These are phyloP conservation scores for Paecilomyces sp. DNA, from an alignment of 2,329 filamentous ascomycete genomes.

Conservation along the genomic window DNA sequence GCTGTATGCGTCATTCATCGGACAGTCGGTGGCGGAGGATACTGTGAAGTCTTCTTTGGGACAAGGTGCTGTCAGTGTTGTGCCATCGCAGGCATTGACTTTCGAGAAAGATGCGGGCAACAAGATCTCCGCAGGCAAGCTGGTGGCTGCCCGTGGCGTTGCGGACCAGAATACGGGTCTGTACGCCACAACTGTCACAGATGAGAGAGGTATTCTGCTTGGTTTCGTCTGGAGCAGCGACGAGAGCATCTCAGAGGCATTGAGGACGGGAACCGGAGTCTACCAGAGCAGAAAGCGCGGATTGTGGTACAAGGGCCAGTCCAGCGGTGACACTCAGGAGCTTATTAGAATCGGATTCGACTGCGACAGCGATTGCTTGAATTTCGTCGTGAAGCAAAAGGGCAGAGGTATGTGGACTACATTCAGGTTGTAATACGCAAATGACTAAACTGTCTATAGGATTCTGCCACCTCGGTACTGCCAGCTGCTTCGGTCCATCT, in stretches of 20 bases:
- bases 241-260: slow-evolving; percentile 79
- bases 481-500: slow-evolving; percentile 85
- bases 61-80: slow-evolving; percentile 59
- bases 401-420: slow-evolving; percentile 53
- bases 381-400: slow-evolving; percentile 83
- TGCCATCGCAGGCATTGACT: slow-evolving; percentile 65
- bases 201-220: slow-evolving; percentile 75
- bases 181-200: slow-evolving; percentile 82
- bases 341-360: slow-evolving; percentile 78
- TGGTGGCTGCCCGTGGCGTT: slow-evolving; percentile 68
- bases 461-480: slow-evolving; percentile 91
- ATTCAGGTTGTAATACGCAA: not conserved
- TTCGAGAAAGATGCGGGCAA: slow-evolving; percentile 54
- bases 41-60: slow-evolving; percentile 42
- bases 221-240: slow-evolving; percentile 92
- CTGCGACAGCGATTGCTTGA: slow-evolving; percentile 88
- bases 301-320: slow-evolving; percentile 93
- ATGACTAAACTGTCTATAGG: slow-evolving; percentile 32
- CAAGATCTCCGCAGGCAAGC: slow-evolving; percentile 59
- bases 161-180: slow-evolving; percentile 79
- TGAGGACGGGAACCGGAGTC: slow-evolving; percentile 74
- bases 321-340: slow-evolving; percentile 88
- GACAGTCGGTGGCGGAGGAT: slow-evolving; percentile 35
- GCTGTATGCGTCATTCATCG: slow-evolving; percentile 30
- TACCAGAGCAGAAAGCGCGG: slow-evolving; percentile 96